phyloP scores from a whole-genome alignment of 2,329 filamentous ascomycete species.

The Aspergillus fumigatiaffinis region DNA sequence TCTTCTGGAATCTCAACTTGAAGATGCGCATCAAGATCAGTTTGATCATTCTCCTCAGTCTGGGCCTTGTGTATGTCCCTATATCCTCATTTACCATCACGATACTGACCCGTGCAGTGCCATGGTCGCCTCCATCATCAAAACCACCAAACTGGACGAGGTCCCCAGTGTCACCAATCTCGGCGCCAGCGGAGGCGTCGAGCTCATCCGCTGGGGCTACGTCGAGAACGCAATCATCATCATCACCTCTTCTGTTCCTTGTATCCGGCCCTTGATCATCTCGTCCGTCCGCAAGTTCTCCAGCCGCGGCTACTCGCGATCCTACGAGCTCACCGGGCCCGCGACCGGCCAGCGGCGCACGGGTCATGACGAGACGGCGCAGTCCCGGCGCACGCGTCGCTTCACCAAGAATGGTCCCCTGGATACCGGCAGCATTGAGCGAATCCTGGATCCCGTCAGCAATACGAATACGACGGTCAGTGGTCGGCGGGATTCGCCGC shows the following conservation, averaged over 20 bases:
- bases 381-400: conserved; percentile 11
- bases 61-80: conserved; percentile 25
- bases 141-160: conserved; percentile 24
- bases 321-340: conserved; percentile 25
- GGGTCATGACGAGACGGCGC: conserved; percentile 13
- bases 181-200: conserved; percentile 19
- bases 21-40: conserved; percentile 26
- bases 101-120: conserved; percentile 14
- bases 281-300: conserved; percentile 29
- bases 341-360: conserved; percentile 17
- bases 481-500: conserved; percentile 6
- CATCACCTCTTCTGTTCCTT: conserved; percentile 29
- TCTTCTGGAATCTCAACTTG: conserved; percentile 30
- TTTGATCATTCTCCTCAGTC: conserved; percentile 23
- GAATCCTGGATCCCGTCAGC: conserved; percentile 16
- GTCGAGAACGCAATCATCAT: conserved; percentile 28
- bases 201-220: conserved; percentile 29
- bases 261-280: conserved; percentile 27
- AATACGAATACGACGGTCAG: conserved; percentile 10
- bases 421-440: conserved; percentile 23
- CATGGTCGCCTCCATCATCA: conserved; percentile 31
- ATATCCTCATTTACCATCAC: background rate
- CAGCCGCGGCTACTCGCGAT: conserved; percentile 19
- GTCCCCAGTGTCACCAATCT: conserved; percentile 26
- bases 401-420: conserved; percentile 13